A percentile compares a stretch with the other conserved stretches of the same genome.
Evolutionary conservation across 176 grass and related monocot species (phyloP).

Genomic region (Avena insularis): DNA sequence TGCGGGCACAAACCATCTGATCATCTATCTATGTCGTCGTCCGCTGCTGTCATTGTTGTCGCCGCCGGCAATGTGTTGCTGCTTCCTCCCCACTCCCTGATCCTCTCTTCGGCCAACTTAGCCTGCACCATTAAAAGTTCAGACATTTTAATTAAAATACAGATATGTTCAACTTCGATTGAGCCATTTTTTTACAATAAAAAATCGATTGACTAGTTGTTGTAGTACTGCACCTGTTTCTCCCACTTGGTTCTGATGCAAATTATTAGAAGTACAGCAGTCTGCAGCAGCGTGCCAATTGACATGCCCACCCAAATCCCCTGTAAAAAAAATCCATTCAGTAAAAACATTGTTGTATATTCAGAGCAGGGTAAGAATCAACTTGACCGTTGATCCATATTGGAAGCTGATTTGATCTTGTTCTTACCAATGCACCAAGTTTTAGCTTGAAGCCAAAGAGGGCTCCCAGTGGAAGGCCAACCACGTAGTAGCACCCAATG

Average conservation of each 20-base stretch:
- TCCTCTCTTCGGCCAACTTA: slow-evolving; percentile 61
- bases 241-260: slow-evolving; percentile 87
- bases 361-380: not conserved
- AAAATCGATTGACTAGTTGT: not conserved
- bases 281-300: slow-evolving; percentile 80
- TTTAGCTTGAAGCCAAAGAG: slow-evolving; percentile 81
- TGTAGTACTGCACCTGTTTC: slow-evolving; percentile 60
- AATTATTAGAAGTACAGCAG: slow-evolving; percentile 61
- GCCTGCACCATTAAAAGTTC: slow-evolving; percentile 44
- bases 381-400: not conserved
- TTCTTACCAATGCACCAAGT: slow-evolving; percentile 56
- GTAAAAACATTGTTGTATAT: not conserved
- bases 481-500: slow-evolving; percentile 80
- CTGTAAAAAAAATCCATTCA: slow-evolving; percentile 48
- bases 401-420: not conserved
- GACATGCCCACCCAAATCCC: slow-evolving; percentile 95
- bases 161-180: not conserved
- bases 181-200: not conserved
- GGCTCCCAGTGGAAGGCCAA: slow-evolving; percentile 76
- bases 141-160: not conserved
- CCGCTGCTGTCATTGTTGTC: not conserved
- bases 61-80: slow-evolving; percentile 34
- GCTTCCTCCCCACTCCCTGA: slow-evolving; percentile 75
- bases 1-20: not conserved
- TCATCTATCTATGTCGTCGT: not conserved